Base-by-base conservation (phyloP, 306 rosid species). In the Dicorynia guianensis region DNA sequence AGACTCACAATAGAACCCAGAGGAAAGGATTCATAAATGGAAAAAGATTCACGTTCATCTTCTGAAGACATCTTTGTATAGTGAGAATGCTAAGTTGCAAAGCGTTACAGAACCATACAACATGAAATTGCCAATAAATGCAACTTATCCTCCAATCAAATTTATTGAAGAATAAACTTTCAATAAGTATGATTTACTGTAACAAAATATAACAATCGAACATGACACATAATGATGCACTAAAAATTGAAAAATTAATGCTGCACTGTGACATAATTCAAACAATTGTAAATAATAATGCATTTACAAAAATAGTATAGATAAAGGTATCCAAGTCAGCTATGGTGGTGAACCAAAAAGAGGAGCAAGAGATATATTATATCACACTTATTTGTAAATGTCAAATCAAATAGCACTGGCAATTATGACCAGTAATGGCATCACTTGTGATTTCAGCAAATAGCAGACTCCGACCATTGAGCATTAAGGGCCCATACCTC, bases 1-100 rank as follows among this genome's bases (percentile, higher is more conserved):
- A 69, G 38, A 60, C 39, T 63, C 48, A 53, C 36, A 19, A 57
- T 46, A 75, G 55, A 63, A 55, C 74, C 71, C 49, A 44, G 15
- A 61, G 48, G 69, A 8, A 6, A 46, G 11, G 42, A 43, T 20
- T 20, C 52, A 42, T 4, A 75, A 30, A 20, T 33, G 40, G 11
- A 12, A 25, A 25, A 25, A 25, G 30, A 40, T 14, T 17, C 20
- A 13, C 52, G 46, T 53, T 30, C 42, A 47, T 14, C 50, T 7
- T 47, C 69, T 7, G 52, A 60, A 18, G 39, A 56, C 39, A 80
- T 46, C 20, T 65, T 54, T 54, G 60, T 56, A 33, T 34, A 35
- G 52, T 17, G 50, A 60, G 50, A 35, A 39, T 59, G 12, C 35
- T 39, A 30, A 19, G 71, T 40, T 77, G 81, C 38, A 69, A 52